Evolutionary conservation across 805 yeast species (phyloP).

Genomic region (Candida sithepensis): DNA sequence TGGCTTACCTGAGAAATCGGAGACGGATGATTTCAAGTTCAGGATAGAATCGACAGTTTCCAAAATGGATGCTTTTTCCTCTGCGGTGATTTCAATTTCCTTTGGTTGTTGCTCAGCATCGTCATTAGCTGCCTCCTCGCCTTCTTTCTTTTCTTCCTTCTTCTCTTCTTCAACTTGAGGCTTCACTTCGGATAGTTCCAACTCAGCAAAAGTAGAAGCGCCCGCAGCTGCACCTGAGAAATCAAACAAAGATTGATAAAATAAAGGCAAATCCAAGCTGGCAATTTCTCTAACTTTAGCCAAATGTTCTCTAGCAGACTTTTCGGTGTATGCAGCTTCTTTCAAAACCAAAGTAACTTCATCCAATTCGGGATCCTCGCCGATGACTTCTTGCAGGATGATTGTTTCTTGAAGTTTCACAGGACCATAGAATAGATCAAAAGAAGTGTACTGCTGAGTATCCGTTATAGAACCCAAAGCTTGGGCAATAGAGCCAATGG

Average conservation of each 20-base stretch:
- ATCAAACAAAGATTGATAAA: constrained; percentile 38
- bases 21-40: constrained; percentile 8
- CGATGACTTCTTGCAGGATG: constrained; percentile 16
- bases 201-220: constrained; percentile 41
- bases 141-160: constrained; percentile 14
- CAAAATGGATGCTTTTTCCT: constrained; percentile 27
- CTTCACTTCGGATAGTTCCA: constrained; percentile 34
- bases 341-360: constrained; percentile 41
- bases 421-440: constrained; percentile 40
- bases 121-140: constrained; percentile 5
- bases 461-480: constrained; percentile 54
- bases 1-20: constrained; percentile 30
- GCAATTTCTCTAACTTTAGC: constrained; percentile 57
- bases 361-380: constrained; percentile 22
- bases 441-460: constrained; percentile 60
- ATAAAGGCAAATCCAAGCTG: constrained; percentile 47
- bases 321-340: constrained; percentile 57
- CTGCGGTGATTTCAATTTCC: constrained; percentile 25
- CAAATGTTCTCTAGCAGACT: constrained; percentile 59
- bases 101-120: constrained; percentile 8
- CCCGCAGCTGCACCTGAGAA: constrained; percentile 44
- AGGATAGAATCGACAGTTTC: constrained; percentile 18
- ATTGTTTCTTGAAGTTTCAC: constrained; percentile 27
- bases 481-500: constrained; percentile 54
- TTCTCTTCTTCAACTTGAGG: constrained; percentile 13